Conservation (phyloP, 805 yeast genomes). For the Candida namnaoensis region DNA sequence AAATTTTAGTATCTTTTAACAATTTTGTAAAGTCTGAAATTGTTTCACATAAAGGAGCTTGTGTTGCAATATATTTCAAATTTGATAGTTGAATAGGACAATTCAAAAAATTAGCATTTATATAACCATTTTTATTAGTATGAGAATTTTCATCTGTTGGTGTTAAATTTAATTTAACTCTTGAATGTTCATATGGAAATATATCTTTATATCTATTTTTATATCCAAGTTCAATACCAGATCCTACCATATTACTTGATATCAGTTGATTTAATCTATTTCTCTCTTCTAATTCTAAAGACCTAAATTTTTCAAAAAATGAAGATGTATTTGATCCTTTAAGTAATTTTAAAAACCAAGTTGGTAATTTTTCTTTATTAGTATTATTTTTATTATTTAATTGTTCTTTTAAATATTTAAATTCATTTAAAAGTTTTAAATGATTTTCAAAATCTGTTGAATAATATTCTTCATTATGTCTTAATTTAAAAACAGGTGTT, state of each 20-base stretch:
- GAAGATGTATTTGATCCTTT: conserved; percentile 14
- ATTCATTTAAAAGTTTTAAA: conserved; percentile 12
- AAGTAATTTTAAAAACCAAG: conserved; percentile 38
- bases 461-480: conserved; percentile 45
- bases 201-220: conserved; percentile 79
- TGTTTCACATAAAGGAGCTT: conserved; percentile 77
- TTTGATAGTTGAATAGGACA: conserved; percentile 11
- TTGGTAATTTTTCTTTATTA: conserved; percentile 28
- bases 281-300: conserved; percentile 63
- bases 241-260: conserved; percentile 13
- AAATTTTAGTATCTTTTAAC: conserved; percentile 51
- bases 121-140: conserved; percentile 44
- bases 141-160: conserved; percentile 6
- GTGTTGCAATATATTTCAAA: conserved; percentile 68
- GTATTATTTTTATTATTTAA: neutral
- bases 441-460: conserved; percentile 9
- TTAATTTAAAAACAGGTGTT: conserved; percentile 35
- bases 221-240: conserved; percentile 62
- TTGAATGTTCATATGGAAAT: conserved; percentile 55
- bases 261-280: conserved; percentile 43
- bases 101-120: conserved; percentile 74
- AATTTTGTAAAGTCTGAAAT: conserved; percentile 82
- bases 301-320: conserved; percentile 44
- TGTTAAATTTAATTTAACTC: conserved; percentile 47
- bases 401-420: conserved; percentile 6